These are phyloP conservation scores for Colletotrichum sansevieriae DNA, from an alignment of 2,329 filamentous ascomycete genomes.

Conservation along the genomic window DNA sequence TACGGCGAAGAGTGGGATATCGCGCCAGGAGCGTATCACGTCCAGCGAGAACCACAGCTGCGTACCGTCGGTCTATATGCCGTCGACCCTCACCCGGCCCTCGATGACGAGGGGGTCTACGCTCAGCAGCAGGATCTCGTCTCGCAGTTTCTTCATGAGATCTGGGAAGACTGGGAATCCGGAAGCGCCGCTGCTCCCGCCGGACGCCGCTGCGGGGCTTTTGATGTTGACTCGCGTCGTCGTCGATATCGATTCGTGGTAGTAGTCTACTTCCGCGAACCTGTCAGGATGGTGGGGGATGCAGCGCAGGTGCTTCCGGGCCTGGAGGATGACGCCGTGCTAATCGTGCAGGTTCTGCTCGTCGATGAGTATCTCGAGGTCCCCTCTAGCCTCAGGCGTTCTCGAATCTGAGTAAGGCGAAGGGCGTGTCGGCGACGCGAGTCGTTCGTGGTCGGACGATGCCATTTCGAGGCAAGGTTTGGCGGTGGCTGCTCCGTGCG, in stretches of 20 bases:
- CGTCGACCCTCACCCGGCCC: not conserved
- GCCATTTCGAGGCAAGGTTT: not conserved
- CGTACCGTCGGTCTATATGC: not conserved
- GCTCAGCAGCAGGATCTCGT: slow-evolving; percentile 2
- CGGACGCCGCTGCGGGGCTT: no score
- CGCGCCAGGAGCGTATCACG: not conserved
- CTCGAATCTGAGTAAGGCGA: not conserved
- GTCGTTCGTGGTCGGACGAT: slow-evolving; percentile 12
- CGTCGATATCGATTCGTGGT: not conserved
- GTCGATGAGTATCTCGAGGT: not conserved
- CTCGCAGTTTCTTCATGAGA: not conserved
- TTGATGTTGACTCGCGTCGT: no score
- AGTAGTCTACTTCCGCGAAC: not conserved
- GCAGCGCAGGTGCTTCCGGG: slow-evolving; percentile 15
- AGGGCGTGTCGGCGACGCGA: not conserved
- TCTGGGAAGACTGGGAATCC: not conserved
- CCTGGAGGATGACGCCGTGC: not conserved
- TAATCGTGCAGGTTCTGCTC: not conserved
- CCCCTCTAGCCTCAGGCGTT: not conserved
- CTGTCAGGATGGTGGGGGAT: not conserved
- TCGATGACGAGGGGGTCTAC: not conserved
- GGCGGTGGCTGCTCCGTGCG: not conserved
- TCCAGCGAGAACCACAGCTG: not conserved
- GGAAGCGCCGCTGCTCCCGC: not conserved
- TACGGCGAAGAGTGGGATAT: slow-evolving; percentile 6